Percentiles rank a stretch among this genome's conserved stretches.
These are phyloP conservation scores for Fusarium sp. DNA, from an alignment of 2,329 filamentous ascomycete species.

Conservation along the genomic window DNA sequence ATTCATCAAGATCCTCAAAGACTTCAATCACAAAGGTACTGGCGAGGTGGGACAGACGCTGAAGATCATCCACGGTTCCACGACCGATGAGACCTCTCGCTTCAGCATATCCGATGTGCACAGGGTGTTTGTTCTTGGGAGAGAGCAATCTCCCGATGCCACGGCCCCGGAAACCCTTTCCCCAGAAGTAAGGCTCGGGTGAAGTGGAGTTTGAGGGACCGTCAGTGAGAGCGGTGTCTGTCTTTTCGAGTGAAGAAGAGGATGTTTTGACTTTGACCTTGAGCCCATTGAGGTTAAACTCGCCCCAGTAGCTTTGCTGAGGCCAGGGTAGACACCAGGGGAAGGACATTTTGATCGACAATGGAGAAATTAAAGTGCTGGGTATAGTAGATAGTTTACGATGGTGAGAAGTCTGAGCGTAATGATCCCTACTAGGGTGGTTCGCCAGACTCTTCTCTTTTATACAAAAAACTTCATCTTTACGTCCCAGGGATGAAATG, in stretches of 20 bases:
- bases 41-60: conserved; percentile 30
- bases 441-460: conserved; percentile 7
- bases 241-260: background rate
- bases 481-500: conserved; percentile 3
- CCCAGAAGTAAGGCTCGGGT: conserved; percentile 32
- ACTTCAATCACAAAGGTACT: conserved; percentile 32
- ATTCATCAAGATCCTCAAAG: conserved; percentile 32
- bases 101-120: conserved; percentile 35
- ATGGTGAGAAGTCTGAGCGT: conserved; percentile 35
- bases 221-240: background rate
- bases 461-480: conserved; percentile 13
- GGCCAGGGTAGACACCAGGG: conserved; percentile 37
- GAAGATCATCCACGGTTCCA: conserved; percentile 31
- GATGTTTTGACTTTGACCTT: conserved; percentile 35
- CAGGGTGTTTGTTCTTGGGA: conserved; percentile 14
- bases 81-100: conserved; percentile 33
- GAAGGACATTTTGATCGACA: conserved; percentile 40
- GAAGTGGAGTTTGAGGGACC: background rate
- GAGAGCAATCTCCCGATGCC: conserved; percentile 24
- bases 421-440: conserved; percentile 12
- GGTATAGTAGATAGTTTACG: conserved; percentile 1
- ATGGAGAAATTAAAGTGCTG: conserved; percentile 14
- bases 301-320: conserved; percentile 36
- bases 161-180: conserved; percentile 35
- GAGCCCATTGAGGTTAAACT: conserved; percentile 40